Evolutionary conservation across 805 yeast species (phyloP).

Genomic region (Cyberlindnera maclurae): DNA sequence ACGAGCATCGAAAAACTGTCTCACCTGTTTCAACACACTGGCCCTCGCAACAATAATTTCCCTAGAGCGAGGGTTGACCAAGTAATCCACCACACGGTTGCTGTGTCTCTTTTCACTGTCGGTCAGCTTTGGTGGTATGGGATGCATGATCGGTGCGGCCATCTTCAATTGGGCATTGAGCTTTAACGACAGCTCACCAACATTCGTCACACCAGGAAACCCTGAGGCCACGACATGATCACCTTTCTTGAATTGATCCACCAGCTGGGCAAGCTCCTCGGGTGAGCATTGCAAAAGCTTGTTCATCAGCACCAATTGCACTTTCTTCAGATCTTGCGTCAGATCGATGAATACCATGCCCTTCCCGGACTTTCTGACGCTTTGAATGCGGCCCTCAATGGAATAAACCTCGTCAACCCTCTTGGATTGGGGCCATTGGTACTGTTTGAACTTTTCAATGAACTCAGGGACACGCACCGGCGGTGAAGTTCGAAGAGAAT

Average conservation of each 20-base stretch:
- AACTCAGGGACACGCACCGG: constrained; percentile 35
- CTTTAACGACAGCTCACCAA: constrained; percentile 73
- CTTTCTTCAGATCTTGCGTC: constrained; percentile 45
- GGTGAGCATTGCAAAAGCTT: constrained; percentile 36
- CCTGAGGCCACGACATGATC: constrained; percentile 68
- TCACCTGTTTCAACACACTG: constrained; percentile 43
- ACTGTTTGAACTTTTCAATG: constrained; percentile 23
- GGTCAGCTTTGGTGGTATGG: constrained; percentile 56
- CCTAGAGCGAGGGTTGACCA: constrained; percentile 47
- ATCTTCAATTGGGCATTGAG: constrained; percentile 41
- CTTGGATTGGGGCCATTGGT: constrained; percentile 19
- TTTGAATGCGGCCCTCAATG: constrained; percentile 47
- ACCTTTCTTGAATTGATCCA: constrained; percentile 50
- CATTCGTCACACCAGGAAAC: constrained; percentile 63
- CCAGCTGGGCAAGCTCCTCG: constrained; percentile 34
- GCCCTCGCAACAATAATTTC: constrained; percentile 46
- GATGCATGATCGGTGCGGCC: constrained; percentile 62
- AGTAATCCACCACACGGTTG: constrained; percentile 68
- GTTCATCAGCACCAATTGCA: constrained; percentile 60
- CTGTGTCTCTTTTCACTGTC: constrained; percentile 52
- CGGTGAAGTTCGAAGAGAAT: constrained; percentile 7
- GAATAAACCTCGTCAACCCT: constrained; percentile 20
- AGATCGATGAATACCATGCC: constrained; percentile 66
- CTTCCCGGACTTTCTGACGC: constrained; percentile 60
- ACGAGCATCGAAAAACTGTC: constrained; percentile 46